phyloP scores from a whole-genome alignment of 331 rosid species.

The Prunus yedoensis region DNA sequence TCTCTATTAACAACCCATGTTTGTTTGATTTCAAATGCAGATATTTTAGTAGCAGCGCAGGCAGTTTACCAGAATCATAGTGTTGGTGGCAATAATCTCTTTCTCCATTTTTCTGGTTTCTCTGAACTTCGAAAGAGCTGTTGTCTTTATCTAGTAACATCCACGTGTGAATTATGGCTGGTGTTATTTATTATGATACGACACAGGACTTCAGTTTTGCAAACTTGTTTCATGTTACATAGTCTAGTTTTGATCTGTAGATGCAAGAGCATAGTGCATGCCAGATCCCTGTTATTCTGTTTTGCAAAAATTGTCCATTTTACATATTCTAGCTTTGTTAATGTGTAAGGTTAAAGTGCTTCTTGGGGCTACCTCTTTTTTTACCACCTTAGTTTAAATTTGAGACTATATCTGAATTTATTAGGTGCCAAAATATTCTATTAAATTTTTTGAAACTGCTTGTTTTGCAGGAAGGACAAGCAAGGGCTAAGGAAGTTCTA shows the following conservation, averaged over 20 bases:
- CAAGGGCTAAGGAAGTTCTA: conserved; percentile 62
- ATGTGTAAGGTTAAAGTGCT: background rate
- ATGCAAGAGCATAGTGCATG: background rate
- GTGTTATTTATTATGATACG: background rate
- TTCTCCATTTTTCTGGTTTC: conserved; percentile 1
- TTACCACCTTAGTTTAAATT: background rate
- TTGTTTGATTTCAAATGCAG: conserved; percentile 56
- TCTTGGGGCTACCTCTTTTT: background rate
- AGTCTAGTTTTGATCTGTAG: background rate
- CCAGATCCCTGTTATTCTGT: background rate
- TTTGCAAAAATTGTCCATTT: background rate
- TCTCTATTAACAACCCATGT: background rate
- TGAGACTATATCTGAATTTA: background rate
- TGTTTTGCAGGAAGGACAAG: conserved; percentile 73
- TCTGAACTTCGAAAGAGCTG: too few relatives aligned
- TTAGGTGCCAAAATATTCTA: conserved; percentile 6
- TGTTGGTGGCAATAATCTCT: conserved; percentile 49
- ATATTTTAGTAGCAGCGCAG: conserved; percentile 69
- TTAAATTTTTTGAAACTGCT: conserved; percentile 18
- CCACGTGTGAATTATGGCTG: background rate
- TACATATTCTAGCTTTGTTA: background rate
- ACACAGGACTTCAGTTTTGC: background rate
- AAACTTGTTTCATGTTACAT: background rate
- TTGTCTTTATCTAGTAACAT: background rate
- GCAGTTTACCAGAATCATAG: conserved; percentile 71